Evolutionary conservation across 2,329 filamentous ascomycete species (phyloP), one percentile per base, ranked within the genome.

Genomic region (Phaeoacremonium minimum): DNA sequence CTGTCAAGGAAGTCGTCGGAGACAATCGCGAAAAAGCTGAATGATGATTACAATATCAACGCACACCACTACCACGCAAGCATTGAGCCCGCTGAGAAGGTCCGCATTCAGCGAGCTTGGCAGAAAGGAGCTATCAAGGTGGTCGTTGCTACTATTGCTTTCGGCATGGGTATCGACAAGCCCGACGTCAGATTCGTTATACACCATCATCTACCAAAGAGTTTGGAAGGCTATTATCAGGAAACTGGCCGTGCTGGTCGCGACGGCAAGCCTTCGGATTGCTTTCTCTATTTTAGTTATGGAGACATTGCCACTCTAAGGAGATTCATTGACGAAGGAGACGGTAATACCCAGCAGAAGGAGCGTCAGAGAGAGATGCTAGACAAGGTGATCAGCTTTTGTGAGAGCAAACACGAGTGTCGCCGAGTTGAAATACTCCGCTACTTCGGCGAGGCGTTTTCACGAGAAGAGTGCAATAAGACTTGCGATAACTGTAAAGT

Each of bases 151-250:
- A 98, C 93, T 0, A 97, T 98, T 58, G 93, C 93, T 16, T 98
- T 98, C 56, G 93, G 93, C 6, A 98, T 98, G 93, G 93, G 93
- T n/a, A 98, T 98, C 46, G 93, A 98, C 67, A 98, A 98, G 59
- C 79, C 90, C 1, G 85, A 98, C 56, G 93, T 98, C 32, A 85
- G 93, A 18, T 98, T 95, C 56, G 93, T 98, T 20, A 87, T 98
- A 28, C 94, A 98, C 55, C 84, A 95, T 51, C 86, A 82, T 30
- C 72, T 98, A 6, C 93, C 93, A 2, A 97, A 98, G 61, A 96
- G 88, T 50, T 67, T 98, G 36, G 93, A 98, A 63, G 93, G 93
- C 1, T 98, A 98, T 59, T 98, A 98, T 54, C 93, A 98, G 57
- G 93, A 98, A 60, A 98, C 93, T 30, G 93, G 93, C 2, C 85